Percentiles rank a stretch among this genome's conserved stretches.
These are phyloP conservation scores for Eimeria brunetti DNA, from an alignment of 169 alveolate genomes.

Conservation along the genomic window DNA sequence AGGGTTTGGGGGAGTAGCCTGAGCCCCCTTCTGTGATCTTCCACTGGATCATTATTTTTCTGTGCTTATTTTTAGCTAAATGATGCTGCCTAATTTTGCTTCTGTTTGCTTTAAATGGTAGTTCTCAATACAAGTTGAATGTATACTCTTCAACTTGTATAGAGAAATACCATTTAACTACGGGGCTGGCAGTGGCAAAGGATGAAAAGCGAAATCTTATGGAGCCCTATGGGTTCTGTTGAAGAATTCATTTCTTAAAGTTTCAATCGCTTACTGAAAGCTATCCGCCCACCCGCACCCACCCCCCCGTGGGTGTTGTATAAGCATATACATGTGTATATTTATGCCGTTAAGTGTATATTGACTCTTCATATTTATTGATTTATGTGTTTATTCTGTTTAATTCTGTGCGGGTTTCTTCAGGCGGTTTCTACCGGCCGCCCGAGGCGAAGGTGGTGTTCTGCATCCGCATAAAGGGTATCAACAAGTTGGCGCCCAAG, in stretches of 20 bases:
- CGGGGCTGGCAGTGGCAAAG: not conserved
- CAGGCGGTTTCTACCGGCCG: constrained; percentile 85
- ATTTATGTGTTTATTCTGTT: not conserved
- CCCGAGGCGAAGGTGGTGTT: constrained; percentile 86
- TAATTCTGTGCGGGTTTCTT: not conserved
- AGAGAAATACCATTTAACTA: not conserved
- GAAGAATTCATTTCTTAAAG: not conserved
- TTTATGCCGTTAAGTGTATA: not conserved
- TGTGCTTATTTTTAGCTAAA: not conserved
- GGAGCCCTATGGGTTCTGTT: not conserved
- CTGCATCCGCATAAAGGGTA: constrained; percentile 90
- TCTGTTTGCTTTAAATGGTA: not conserved
- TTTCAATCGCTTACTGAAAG: constrained; percentile 72
- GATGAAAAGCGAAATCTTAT: not conserved
- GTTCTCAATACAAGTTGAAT: not conserved
- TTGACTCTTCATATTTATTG: not conserved
- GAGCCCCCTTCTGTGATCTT: too few species aligned
- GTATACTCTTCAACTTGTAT: not conserved
- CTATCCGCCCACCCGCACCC: not conserved
- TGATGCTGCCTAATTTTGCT: not conserved
- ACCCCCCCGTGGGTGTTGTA: not conserved
- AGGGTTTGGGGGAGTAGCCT: too few species aligned
- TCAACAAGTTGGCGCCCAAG: constrained; percentile 98
- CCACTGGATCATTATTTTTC: too few species aligned
- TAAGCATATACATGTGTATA: not conserved